Evolutionary conservation across 176 grass and related monocot species (phyloP), one percentile per base, ranked within the genome.

Genomic region (Oryza glumipatula): DNA sequence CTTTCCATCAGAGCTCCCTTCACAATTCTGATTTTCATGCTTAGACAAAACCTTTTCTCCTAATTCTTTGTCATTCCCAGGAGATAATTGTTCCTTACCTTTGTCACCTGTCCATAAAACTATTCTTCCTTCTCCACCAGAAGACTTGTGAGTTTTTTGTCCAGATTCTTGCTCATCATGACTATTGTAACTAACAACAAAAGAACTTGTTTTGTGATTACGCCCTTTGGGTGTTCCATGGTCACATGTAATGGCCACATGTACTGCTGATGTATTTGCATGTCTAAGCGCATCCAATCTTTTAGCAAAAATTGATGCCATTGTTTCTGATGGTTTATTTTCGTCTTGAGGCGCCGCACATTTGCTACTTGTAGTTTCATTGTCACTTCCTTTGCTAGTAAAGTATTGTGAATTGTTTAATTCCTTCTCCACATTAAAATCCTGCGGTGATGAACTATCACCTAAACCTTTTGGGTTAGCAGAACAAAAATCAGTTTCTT

Each of bases 221-320:
- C 12, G 24, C 46, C 15, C 74, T 79, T 86, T 82, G 28, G 80
- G 21, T 21, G 58, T 61, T 90, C 75, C 65, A 15, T 11, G 64
- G 36, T 89, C 79, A 73, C 74, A 86, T 47, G 84, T 67, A 35
- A 64, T 68, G 79, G 68, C 68, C 74, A 86, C 63, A 39, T 36
- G 65, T 63, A 69, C 75, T 49, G 88, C 84, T 76, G 86, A 86
- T 17, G 90, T 89, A n/a, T 87, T 85, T 65, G 86, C 89, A 91
- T 97, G 76, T 76, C 56, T 85, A 81, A 90, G 73, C 12, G 92
- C 84, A 35, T 87, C 92, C 77, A 91, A 80, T 88, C 95, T 91
- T 84, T 91, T 97, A 54, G 92, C 92, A 86, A 94, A 94, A 85
- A 92, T 76, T 70, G 90, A 93, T 86, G 90, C 95, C 76, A 88